Percentiles rank a stretch among this genome's conserved stretches.
Conservation (phyloP, 352 stramenopile species). For the Globisporangium lucens region DNA sequence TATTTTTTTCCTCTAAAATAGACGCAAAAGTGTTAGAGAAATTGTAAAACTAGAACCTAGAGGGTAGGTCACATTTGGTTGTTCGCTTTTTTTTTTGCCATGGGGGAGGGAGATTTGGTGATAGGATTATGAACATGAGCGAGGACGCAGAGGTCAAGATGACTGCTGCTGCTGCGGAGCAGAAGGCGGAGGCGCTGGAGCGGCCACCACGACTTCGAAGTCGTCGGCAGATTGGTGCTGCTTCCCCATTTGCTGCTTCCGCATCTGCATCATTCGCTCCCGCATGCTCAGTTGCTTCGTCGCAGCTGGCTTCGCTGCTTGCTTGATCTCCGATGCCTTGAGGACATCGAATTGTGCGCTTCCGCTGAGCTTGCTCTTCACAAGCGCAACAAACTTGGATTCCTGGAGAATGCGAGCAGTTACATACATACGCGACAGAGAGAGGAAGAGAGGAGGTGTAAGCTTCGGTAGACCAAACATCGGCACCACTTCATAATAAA, state of each 20-base stretch:
- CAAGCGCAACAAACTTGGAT: conserved; percentile 44
- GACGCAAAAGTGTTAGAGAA: not conserved
- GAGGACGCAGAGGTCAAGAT: conserved; percentile 1
- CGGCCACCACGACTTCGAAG: conserved; percentile 10
- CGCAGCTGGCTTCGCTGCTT: conserved; percentile 17
- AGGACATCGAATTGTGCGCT: conserved; percentile 55
- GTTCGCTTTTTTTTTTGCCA: not conserved
- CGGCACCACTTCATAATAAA: not conserved
- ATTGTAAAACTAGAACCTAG: conserved; percentile 4
- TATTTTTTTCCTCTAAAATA: conserved; percentile 9
- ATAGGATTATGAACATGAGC: not conserved
- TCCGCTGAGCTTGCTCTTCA: conserved; percentile 54
- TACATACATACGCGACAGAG: too few species aligned
- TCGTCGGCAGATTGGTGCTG: conserved; percentile 2
- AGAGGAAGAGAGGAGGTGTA: not conserved
- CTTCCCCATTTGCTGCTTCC: conserved; percentile 32
- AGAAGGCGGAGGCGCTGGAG: not conserved
- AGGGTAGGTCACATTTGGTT: not conserved
- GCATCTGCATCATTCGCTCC: conserved; percentile 53
- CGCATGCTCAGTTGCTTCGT: conserved; percentile 49
- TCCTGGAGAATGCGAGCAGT: conserved; percentile 26
- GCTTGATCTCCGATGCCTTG: conserved; percentile 54
- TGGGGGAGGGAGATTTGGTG: not conserved
- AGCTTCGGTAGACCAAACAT: not conserved
- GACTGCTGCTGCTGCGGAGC: not conserved